A percentile compares a stretch with the other conserved stretches of the same genome.
Conservation (phyloP, 2,329 filamentous ascomycete genomes). For the Xylariaceae sp. region DNA sequence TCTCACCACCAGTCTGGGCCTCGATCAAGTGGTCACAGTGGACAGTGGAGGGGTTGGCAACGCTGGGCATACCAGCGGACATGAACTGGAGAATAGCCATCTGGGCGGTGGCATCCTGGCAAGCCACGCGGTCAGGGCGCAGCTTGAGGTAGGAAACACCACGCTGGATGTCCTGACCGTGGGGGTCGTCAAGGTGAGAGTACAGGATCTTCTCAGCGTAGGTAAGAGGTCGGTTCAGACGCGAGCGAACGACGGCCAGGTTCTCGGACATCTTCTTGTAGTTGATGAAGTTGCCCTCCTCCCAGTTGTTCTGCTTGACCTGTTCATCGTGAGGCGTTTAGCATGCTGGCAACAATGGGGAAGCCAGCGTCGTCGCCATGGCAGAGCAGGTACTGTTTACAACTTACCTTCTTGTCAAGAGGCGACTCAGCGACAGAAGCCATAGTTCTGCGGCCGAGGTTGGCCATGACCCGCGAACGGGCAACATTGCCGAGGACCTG, state of each 20-base stretch:
- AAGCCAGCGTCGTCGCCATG: background rate
- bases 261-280: conserved; percentile 99
- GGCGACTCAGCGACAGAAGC: conserved; percentile 81
- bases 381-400: background rate
- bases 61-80: conserved; percentile 93
- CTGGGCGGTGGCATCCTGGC: conserved; percentile 98
- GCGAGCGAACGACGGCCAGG: conserved; percentile 78
- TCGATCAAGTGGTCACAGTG: conserved; percentile 99
- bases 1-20: conserved; percentile 84
- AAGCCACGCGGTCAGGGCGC: conserved; percentile 94
- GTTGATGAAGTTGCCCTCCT: conserved; percentile 96
- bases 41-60: conserved; percentile 90
- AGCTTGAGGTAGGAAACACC: conserved; percentile 94
- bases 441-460: conserved; percentile 63
- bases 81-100: conserved; percentile 99
- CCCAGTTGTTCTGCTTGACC: conserved; percentile 94
- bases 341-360: conserved; percentile 8
- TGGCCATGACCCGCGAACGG: conserved; percentile 50
- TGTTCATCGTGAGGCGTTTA: conserved; percentile 33
- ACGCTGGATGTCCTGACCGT: conserved; percentile 93
- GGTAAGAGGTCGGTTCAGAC: conserved; percentile 88
- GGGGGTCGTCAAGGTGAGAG: conserved; percentile 95
- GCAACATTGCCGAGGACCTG: conserved; percentile 61
- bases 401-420: conserved; percentile 77
- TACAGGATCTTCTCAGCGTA: conserved; percentile 99